Percentiles rank a stretch among this genome's conserved stretches.
These are phyloP conservation scores for Mycena floridula DNA, from an alignment of 768 basidiomycete species.

Conservation along the genomic window DNA sequence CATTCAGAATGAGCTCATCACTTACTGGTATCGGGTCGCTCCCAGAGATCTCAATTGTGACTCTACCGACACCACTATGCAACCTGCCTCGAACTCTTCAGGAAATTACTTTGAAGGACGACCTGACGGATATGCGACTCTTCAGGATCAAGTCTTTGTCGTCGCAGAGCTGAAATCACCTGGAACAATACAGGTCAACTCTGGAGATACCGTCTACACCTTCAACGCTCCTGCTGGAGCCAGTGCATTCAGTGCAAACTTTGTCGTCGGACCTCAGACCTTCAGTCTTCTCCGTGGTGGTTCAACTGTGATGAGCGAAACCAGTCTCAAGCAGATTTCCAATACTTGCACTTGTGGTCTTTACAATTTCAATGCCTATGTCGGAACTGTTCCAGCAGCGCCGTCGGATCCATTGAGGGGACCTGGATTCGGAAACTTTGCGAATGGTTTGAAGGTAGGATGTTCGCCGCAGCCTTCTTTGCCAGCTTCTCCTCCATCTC, in stretches of 20 bases:
- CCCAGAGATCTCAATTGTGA: constrained; percentile 13
- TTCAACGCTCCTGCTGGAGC: constrained; percentile 11
- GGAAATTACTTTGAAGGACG: constrained; percentile 15
- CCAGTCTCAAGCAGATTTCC: constrained; percentile 10
- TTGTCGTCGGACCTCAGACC: constrained; percentile 11
- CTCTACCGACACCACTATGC: constrained; percentile 13
- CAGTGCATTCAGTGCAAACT: constrained; percentile 11
- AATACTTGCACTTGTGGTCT: constrained; percentile 13
- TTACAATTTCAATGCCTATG: constrained; percentile 16
- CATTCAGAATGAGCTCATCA: constrained; percentile 10
- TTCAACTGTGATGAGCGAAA: constrained; percentile 7
- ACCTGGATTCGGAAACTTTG: constrained; percentile 8
- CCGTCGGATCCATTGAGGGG: constrained; percentile 5
- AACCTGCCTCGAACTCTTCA: constrained; percentile 10
- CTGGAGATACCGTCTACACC: constrained; percentile 11
- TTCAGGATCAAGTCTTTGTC: constrained; percentile 12
- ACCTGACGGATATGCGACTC: constrained; percentile 10
- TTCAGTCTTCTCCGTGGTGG: constrained; percentile 11
- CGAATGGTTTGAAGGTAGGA: constrained; percentile 9
- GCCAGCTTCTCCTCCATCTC: constrained; percentile 8
- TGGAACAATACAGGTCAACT: constrained; percentile 12
- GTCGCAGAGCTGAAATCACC: constrained; percentile 11
- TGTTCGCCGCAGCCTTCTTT: constrained; percentile 9
- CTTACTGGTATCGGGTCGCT: constrained; percentile 15
- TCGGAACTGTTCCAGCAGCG: constrained; percentile 11